Evolutionary conservation across 2,329 filamentous ascomycete species (phyloP), one percentile per base, ranked within the genome.

Genomic region (Penicillium sp.): DNA sequence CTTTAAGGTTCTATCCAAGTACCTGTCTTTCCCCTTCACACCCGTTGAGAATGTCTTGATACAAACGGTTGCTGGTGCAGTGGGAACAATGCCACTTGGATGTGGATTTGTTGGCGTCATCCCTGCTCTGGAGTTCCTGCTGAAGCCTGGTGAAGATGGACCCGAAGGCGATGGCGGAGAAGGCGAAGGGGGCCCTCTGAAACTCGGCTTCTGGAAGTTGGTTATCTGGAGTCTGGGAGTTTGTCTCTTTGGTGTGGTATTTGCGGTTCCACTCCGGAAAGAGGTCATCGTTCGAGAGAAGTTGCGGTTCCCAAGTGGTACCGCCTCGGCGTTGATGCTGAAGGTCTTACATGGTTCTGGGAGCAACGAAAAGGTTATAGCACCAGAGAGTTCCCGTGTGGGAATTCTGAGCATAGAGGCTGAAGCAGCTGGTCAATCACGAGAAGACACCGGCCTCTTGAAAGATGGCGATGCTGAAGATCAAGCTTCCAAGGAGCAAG

Each of bases 31-130:
- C 54, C 93, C 93, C 0, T 99, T 99, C 69, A 91, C 89, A 4
- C 93, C 94, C 0, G 89, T 97, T 12, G 93, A 99, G 77, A 99
- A 99, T 73, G 94, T 99, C 4, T 82, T 99, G 23, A 90, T 99
- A 12, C 94, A 99, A 77, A 96, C 91, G 0, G 94, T 99, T 5
- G 93, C 94, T 1, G 93, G 94, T 12, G 90, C 90, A 17, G 95
- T 97, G 75, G 94, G 93, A 0, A 96, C 95, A 6, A 97, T 97
- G 91, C 94, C 94, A 0, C 79, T 99, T 12, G 93, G 93, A 1
- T 96, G 93, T 67, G 94, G 94, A 1, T 96, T 97, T 71, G 93
- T 97, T 19, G 93, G 93, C 6, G 93, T 97, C 9, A 88, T 97
- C 60, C 94, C 94, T 1, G 93, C 93, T 0, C 83, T 99, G 79